Base-by-base conservation (phyloP, 345 rosid species). In the Noccaea bulbosa region DNA sequence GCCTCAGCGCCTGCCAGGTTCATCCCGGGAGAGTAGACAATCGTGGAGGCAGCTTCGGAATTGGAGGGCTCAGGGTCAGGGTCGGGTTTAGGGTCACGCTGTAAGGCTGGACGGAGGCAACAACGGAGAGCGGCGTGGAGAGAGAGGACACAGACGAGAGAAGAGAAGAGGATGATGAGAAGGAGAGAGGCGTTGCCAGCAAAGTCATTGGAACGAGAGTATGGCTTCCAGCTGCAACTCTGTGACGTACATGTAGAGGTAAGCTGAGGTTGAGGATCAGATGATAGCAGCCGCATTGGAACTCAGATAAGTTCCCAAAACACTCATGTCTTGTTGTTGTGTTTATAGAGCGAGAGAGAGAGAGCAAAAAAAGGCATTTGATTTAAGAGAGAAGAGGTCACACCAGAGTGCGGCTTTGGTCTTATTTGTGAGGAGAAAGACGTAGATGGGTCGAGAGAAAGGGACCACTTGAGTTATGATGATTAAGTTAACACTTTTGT, bases 111-210 rank as follows among this genome's bases (percentile, higher is more conserved):
- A 56, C 38, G 73, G 33, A 82, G 72, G 78, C 81, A 88, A 88
- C 86, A 83, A 39, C 93, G 93, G 63, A 88, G 55, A 65, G 91
- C 83, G 10, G 81, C 80, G 11, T 84, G 77, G 57, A 88, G 85
- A 72, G 78, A 78, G 60, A 90, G 60, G 8, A 84, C 79, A 9
- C 92, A 86, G 16, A 83, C 67, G 16, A 90, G 70, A 6, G 82
- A 83, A 12, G 90, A 86, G 70, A 86, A 79, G 54, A 90, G 73
- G 71, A 86, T 69, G 62, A 90, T 76, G 74, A 88, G 58, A 52
- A 85, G 48, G 55, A 75, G 73, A 14, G 75, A 76, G 3, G 75
- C 74, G 71, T 86, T 85, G 54, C 86, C 81, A 57, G 79, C 80
- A 32, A 85, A 79, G 71, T 79, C 86, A 53, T 77, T 82, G 15